Percentiles rank a stretch among this genome's conserved stretches.
Evolutionary conservation across 2,329 filamentous ascomycete species (phyloP).

Genomic region (Hymenoscyphus albidus): DNA sequence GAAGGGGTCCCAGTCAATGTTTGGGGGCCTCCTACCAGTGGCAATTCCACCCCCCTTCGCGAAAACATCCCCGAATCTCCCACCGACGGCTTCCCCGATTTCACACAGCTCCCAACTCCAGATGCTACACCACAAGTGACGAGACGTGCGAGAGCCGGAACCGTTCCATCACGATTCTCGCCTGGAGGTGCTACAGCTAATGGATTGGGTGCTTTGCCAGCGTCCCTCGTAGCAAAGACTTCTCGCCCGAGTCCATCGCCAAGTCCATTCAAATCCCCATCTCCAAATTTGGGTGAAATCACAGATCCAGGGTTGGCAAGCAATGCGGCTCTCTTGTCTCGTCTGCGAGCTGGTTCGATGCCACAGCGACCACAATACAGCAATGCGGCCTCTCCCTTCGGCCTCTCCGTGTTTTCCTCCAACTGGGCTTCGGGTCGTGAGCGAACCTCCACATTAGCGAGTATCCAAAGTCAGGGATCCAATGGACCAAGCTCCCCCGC

Average conservation of each 20-base stretch:
- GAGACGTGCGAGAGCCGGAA: conserved; percentile 84
- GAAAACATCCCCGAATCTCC: conserved; percentile 98
- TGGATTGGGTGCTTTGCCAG: conserved; percentile 42
- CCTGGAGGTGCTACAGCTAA: conserved; percentile 64
- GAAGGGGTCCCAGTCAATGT: conserved; percentile 75
- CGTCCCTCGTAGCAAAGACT: conserved; percentile 64
- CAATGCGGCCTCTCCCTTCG: conserved; percentile 64
- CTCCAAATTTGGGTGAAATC: conserved; percentile 49
- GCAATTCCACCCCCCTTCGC: conserved; percentile 90
- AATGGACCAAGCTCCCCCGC: conserved; percentile 86
- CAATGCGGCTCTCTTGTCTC: conserved; percentile 73
- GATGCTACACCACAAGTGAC: conserved; percentile 59
- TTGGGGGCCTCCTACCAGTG: conserved; percentile 95
- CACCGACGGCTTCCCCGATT: conserved; percentile 91
- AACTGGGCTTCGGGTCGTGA: conserved; percentile 81
- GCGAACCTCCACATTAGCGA: conserved; percentile 77
- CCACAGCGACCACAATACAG: conserved; percentile 75
- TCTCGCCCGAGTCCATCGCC: conserved; percentile 82
- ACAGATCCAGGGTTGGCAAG: conserved; percentile 43
- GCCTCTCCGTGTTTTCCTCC: conserved; percentile 81
- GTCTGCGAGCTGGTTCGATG: conserved; percentile 89
- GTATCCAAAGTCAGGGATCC: conserved; percentile 80
- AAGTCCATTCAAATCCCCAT: conserved; percentile 75
- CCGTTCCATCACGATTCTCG: conserved; percentile 91
- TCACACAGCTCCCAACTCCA: conserved; percentile 67